Conservation (phyloP, 176 grass and related monocot species). For the Areca catechu region DNA sequence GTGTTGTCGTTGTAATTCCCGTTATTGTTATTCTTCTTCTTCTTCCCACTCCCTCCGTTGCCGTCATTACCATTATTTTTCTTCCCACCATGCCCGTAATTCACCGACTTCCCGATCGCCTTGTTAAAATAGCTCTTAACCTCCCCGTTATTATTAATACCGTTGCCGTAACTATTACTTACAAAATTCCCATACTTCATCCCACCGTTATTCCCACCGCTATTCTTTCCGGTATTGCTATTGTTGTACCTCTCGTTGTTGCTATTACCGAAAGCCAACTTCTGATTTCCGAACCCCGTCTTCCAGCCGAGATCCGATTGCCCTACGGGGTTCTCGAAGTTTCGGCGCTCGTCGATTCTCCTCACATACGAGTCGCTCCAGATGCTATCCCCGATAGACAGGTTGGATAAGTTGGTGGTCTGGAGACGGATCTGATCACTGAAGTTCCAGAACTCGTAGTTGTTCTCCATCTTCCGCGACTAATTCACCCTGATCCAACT, state of each 20-base stretch:
- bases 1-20: slow-evolving; percentile 18
- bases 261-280: slow-evolving; percentile 72
- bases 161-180: background rate
- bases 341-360: slow-evolving; percentile 23
- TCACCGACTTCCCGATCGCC: slow-evolving; percentile 47
- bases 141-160: slow-evolving; percentile 10
- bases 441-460: slow-evolving; percentile 77
- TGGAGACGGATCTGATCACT: slow-evolving; percentile 84
- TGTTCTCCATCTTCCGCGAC: background rate
- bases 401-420: slow-evolving; percentile 49
- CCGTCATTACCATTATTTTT: slow-evolving; percentile 23
- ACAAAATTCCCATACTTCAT: slow-evolving; percentile 16
- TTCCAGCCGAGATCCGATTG: slow-evolving; percentile 22
- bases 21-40: slow-evolving; percentile 36
- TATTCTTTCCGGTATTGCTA: slow-evolving; percentile 14
- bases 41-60: slow-evolving; percentile 18
- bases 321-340: slow-evolving; percentile 13
- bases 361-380: slow-evolving; percentile 38
- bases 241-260: slow-evolving; percentile 4
- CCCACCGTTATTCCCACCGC: slow-evolving; percentile 4
- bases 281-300: slow-evolving; percentile 12
- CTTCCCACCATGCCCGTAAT: slow-evolving; percentile 9
- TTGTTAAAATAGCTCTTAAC: slow-evolving; percentile 96
- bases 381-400: slow-evolving; percentile 85
- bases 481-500: background rate